These are phyloP conservation scores for Porphyrellus cyaneotinctus DNA, from an alignment of 768 basidiomycete species.

Conservation along the genomic window DNA sequence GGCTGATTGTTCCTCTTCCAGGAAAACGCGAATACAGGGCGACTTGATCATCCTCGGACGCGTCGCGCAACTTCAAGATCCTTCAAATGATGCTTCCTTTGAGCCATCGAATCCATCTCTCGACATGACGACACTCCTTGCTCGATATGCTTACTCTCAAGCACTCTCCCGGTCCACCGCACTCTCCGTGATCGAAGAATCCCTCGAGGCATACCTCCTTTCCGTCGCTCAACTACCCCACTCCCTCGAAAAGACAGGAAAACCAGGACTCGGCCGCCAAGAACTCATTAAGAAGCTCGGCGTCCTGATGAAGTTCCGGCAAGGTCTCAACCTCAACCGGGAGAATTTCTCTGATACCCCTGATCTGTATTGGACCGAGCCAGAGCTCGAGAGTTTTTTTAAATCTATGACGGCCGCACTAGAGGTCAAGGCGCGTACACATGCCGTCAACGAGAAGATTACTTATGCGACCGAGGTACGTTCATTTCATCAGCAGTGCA, in stretches of 20 bases:
- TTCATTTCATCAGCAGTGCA: not conserved
- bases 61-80: conserved; percentile 53
- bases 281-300: conserved; percentile 92
- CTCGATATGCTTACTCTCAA: conserved; percentile 89
- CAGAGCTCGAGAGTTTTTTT: conserved; percentile 86
- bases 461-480: conserved; percentile 78
- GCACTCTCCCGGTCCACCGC: conserved; percentile 87
- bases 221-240: conserved; percentile 80
- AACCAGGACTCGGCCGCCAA: conserved; percentile 74
- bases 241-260: conserved; percentile 71
- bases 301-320: conserved; percentile 86
- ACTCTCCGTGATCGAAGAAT: conserved; percentile 80
- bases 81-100: conserved; percentile 41
- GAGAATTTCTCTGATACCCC: conserved; percentile 88
- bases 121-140: conserved; percentile 70
- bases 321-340: conserved; percentile 84
- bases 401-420: conserved; percentile 80
- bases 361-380: conserved; percentile 94
- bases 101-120: conserved; percentile 51
- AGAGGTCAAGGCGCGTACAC: conserved; percentile 79
- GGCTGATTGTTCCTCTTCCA: conserved; percentile 30
- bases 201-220: conserved; percentile 77
- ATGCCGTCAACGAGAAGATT: conserved; percentile 86
- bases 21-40: conserved; percentile 83
- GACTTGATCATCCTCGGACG: conserved; percentile 88